Evolutionary conservation across 192 early-diverging fungal species (phyloP), one percentile per base, ranked within the genome.

Genomic region (Backusella westeae): DNA sequence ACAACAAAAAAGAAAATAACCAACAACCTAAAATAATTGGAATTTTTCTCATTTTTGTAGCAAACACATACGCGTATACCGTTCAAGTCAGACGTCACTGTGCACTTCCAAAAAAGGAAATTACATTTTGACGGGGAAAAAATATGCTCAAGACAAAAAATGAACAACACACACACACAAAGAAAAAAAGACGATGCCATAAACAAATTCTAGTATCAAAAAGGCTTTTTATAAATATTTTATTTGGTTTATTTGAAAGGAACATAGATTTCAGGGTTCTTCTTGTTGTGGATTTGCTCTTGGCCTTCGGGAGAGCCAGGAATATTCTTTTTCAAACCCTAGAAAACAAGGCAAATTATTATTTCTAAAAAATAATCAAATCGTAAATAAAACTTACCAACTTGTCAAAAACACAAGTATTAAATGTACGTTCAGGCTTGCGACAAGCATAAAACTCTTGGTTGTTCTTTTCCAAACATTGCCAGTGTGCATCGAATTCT

Each of bases 401-500:
- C 71, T 94, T 91, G 35, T 88, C 89, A 74, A 97, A 96, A 42
- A 97, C 91, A 82, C 97, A 99, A 56, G 88, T 86, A 86, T 96
- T 98, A 77, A 96, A 94, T 1, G 81, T 83, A 69, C 83, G 82
- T 82, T 99, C 97, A 76, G 89, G 85, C 46, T 85, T 81, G 39
- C 97, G 90, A 84, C 96, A 97, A 26, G 86, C 83, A 77, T 88
- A 89, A 76, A 92, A 89, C 71, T 93, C 89, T 77, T 99, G 97
- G 84, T 99, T 99, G 78, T 95, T 93, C 74, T 83, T 85, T 75
- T 99, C 97, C 69, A 98, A 84, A 78, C 96, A 98, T 75, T 95
- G 84, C 93, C 95, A 99, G 83, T 99, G 96, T 39, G 89, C 86
- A 14, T 89, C 90, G 87, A 96, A 98, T 78, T 96, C 89, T 71